These are phyloP conservation scores for Colletotrichum shisoi DNA, from an alignment of 2,329 filamentous ascomycete genomes.

Conservation along the genomic window DNA sequence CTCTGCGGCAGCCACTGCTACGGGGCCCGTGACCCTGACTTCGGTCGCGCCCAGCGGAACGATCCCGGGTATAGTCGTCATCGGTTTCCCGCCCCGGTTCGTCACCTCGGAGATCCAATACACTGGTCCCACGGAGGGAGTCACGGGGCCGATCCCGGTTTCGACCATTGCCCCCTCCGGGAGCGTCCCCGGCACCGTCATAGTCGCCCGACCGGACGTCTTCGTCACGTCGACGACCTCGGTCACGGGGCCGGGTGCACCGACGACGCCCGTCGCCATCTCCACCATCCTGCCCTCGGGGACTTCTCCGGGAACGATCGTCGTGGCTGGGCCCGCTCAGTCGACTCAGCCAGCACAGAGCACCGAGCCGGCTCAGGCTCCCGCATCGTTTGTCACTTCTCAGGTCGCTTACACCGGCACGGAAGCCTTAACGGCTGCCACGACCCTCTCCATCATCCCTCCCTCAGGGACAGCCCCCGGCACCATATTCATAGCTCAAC, in stretches of 20 bases:
- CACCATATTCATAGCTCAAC: background rate
- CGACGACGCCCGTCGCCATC: slow-evolving; percentile 2
- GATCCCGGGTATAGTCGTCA: slow-evolving; percentile 10
- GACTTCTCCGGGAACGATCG: slow-evolving; percentile 19
- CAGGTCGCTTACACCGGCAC: slow-evolving; percentile 17
- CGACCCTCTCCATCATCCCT: background rate
- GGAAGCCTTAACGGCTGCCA: background rate
- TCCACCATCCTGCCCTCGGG: slow-evolving; percentile 22
- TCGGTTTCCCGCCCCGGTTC: slow-evolving; percentile 6
- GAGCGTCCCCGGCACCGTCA: background rate
- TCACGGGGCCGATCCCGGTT: background rate
- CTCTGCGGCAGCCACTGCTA: slow-evolving; percentile 8
- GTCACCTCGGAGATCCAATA: slow-evolving; percentile 10
- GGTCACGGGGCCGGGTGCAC: background rate
- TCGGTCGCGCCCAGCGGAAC: slow-evolving; percentile 25
- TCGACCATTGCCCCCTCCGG: slow-evolving; percentile 3
- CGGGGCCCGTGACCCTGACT: slow-evolving; percentile 8
- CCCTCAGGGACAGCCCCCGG: background rate
- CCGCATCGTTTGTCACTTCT: background rate
- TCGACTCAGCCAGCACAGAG: background rate
- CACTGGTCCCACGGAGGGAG: background rate
- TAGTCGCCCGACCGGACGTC: background rate
- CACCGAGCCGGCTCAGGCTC: background rate
- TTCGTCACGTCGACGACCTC: background rate
- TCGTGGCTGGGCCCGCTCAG: background rate